Base-by-base conservation (phyloP, 768 basidiomycete species). In the Mycena polygramma region DNA sequence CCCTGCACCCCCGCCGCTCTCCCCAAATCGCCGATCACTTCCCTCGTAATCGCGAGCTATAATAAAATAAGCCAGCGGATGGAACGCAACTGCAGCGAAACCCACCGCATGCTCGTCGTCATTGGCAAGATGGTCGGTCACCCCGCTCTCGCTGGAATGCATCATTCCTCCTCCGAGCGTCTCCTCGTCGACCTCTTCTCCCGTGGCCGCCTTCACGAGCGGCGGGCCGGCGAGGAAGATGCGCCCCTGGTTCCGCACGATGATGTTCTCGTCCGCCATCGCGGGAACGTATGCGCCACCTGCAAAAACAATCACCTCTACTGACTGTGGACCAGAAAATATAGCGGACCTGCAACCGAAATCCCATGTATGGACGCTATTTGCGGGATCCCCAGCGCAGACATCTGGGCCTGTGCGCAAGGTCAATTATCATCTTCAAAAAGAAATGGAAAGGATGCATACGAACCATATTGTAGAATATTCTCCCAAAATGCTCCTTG, bases 141-240 rank as follows among this genome's bases (percentile, higher is more conserved):
- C 95, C 39, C 95, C 94, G 78, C 94, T 95, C 79, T 95, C 94
- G 70, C 89, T 91, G 0, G 95, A 94, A 78, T 97, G 95, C 95
- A 97, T 96, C 74, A 88, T 82, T 10, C 95, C 95, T 55, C 95
- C 94, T 43, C 96, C 96, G 7, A 98, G 86, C 2, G 93, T 92
- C 79, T 98, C 96, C 66, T 96, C 95, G 73, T 97, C 95, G 6
- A 98, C 92, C 24, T 90, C 90, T 77, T 98, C 96, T 39, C 96
- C 96, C 0, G 96, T 96, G 0, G 96, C 96, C 1, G 96, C 96
- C 77, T 95, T 96, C 63, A 98, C 96, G 14, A 98, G 86, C 11
- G 96, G 96, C 14, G 97, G 97, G 0, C 96, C 96, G 17, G 96
- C 96, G 20, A 98, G 87, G 83, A 98, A 98, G 73, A 98, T 98